Base-by-base conservation (phyloP, 306 rosid genomes). In the Delonix regia region DNA sequence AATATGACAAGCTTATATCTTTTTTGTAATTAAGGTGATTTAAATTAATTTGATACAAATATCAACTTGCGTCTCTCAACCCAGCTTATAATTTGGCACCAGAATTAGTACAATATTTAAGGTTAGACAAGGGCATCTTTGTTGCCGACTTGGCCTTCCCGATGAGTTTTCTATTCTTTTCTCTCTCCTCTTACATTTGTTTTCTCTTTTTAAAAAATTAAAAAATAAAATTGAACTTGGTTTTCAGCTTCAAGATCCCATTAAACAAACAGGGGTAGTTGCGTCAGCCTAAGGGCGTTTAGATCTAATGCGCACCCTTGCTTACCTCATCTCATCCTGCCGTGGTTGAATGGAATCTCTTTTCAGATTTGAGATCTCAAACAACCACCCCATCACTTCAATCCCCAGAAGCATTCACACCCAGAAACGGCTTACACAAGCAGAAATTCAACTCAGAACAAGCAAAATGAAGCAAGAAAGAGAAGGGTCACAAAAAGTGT, bases 231-330 rank as follows among this genome's bases (percentile, higher is more conserved):
- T 60, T 22, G 14, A 70, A 70, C 69, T 72, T 34, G 28, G 61
- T 75, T 73, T 49, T 78, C 61, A 80, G 78, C 82, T 48, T 77
- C 72, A 75, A 84, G 66, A 69, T 60, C 8, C 48, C 63, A 78
- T 72, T 78, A 76, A 82, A 72, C 44, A 87, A 84, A 48, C 13
- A 33, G 36, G 36, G 39, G 56, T 51, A 71, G 81, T 86, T 60
- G 76, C 88, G 91, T 87, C 93, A 87, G 87, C 85, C 79, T 76
- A 84, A 82, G 72, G 71, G 76, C 47, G 85, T 42, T 66, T 80
- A 80, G 89, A 86, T 86, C 87, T 80, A 68, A 48, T 52, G 44
- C 68, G 25, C 55, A 16, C 28, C 48, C 68, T 73, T 84, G 81
- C 85, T 86, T 75, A 71, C 84, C 88, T 76, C 81, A 78, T 25